phyloP scores from a whole-genome alignment of 2,329 filamentous ascomycete genomes.

The Ilyonectria mors-panacis region DNA sequence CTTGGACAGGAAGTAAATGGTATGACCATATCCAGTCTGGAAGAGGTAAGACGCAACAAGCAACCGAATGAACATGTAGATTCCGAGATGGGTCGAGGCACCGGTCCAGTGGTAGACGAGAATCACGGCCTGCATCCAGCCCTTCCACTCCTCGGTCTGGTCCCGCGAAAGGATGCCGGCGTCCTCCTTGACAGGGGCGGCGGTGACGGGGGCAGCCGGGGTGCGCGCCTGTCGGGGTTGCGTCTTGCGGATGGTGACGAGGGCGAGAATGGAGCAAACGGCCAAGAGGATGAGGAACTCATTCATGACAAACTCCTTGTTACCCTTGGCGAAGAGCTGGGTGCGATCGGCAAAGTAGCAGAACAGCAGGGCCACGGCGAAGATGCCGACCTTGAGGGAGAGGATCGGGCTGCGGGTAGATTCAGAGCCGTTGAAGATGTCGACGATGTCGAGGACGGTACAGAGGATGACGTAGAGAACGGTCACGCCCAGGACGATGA shows the following conservation, averaged over 20 bases:
- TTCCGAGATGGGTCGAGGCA: slow-evolving; percentile 60
- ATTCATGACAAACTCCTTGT: slow-evolving; percentile 39
- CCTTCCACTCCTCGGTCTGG: slow-evolving; percentile 77
- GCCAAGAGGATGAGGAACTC: slow-evolving; percentile 39
- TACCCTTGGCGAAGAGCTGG: slow-evolving; percentile 47
- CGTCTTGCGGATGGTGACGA: slow-evolving; percentile 39
- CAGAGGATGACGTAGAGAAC: slow-evolving; percentile 39
- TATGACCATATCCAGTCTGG: slow-evolving; percentile 74
- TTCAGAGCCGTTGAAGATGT: slow-evolving; percentile 32
- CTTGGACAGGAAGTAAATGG: slow-evolving; percentile 69
- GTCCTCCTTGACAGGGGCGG: slow-evolving; percentile 32
- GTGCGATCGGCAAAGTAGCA: slow-evolving; percentile 50
- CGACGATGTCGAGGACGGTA: slow-evolving; percentile 34
- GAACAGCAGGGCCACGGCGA: slow-evolving; percentile 46
- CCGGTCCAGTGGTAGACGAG: slow-evolving; percentile 72
- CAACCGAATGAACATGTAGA: slow-evolving; percentile 69
- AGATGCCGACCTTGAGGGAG: slow-evolving; percentile 45
- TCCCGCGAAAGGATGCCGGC: slow-evolving; percentile 57
- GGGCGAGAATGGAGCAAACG: slow-evolving; percentile 28
- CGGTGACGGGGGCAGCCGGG: slow-evolving; percentile 20
- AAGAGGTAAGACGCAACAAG: slow-evolving; percentile 73
- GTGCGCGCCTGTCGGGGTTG: slow-evolving; percentile 34
- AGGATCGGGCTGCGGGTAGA: slow-evolving; percentile 32
- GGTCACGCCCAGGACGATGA: slow-evolving; percentile 40
- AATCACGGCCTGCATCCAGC: slow-evolving; percentile 72